Evolutionary conservation across 169 alveolate species (phyloP).

Genomic region (Babesia ovata): DNA sequence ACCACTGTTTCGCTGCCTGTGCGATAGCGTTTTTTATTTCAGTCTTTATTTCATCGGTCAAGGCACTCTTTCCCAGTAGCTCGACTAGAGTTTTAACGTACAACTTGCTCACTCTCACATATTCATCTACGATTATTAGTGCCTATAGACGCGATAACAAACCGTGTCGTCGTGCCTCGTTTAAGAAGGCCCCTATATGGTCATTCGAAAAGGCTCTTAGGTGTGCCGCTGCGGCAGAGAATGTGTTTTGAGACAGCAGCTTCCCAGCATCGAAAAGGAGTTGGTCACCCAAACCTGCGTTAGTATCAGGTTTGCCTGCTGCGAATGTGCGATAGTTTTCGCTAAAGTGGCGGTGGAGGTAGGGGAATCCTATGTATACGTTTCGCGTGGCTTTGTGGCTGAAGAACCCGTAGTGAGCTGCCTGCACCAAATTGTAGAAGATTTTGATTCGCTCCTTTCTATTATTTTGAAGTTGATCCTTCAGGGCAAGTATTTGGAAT

Average conservation of each 20-base stretch:
- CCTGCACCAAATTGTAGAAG: constrained; percentile 43
- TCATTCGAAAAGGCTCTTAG: constrained; percentile 2
- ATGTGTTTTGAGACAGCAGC: constrained; percentile 7
- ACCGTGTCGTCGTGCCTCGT: constrained; percentile 14
- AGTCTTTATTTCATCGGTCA: neutral
- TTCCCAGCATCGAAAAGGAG: constrained; percentile 32
- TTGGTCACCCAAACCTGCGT: constrained; percentile 10
- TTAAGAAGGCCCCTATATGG: neutral
- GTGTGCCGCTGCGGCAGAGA: constrained; percentile 3
- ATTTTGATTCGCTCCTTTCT: constrained; percentile 29
- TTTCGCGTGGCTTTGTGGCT: constrained; percentile 11
- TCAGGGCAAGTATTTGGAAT: constrained; percentile 40
- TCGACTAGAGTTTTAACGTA: constrained; percentile 15
- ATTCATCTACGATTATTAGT: constrained; percentile 1
- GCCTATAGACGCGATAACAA: neutral
- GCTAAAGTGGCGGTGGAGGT: constrained; percentile 30
- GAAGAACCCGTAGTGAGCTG: constrained; percentile 25
- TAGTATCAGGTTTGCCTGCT: constrained; percentile 1
- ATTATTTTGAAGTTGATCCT: constrained; percentile 7
- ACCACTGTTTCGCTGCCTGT: neutral
- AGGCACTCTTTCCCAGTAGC: constrained; percentile 15
- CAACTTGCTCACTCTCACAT: constrained; percentile 17
- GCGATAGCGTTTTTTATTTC: neutral
- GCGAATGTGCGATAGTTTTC: constrained; percentile 24
- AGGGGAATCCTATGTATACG: constrained; percentile 39